phyloP scores from a whole-genome alignment of 306 rosid genomes.

The Arachis stenosperma region DNA sequence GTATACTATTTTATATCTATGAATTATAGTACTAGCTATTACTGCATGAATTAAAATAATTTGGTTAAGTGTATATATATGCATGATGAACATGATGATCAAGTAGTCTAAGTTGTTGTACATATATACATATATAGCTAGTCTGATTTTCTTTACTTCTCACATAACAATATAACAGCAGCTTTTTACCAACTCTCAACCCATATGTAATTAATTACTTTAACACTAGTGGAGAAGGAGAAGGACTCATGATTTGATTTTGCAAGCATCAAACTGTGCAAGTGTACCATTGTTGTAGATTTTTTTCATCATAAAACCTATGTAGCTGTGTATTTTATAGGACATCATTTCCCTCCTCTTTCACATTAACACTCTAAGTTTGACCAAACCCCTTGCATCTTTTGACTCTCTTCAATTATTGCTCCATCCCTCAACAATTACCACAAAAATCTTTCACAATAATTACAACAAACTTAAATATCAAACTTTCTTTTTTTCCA shows the following conservation, averaged over 20 bases:
- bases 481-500: no score
- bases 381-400: not conserved
- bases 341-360: not conserved
- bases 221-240: not conserved
- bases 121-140: no score
- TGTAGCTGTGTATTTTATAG: not conserved
- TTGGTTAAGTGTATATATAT: no score
- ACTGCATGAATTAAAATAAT: no score
- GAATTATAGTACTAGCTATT: no score
- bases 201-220: no score
- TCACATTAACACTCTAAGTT: not conserved
- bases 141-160: not conserved
- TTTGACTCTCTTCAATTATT: not conserved
- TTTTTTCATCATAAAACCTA: not conserved
- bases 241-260: not conserved
- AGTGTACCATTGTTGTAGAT: not conserved
- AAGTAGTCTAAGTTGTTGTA: no score
- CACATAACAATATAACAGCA: not conserved
- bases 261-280: not conserved
- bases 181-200: not conserved
- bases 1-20: no score
- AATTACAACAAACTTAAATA: no score
- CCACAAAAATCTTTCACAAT: not conserved
- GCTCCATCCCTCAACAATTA: not conserved
- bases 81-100: no score